A percentile compares a stretch with the other conserved stretches of the same genome.
Evolutionary conservation across 306 rosid species (phyloP).

Genomic region (Lathyrus aphaca): DNA sequence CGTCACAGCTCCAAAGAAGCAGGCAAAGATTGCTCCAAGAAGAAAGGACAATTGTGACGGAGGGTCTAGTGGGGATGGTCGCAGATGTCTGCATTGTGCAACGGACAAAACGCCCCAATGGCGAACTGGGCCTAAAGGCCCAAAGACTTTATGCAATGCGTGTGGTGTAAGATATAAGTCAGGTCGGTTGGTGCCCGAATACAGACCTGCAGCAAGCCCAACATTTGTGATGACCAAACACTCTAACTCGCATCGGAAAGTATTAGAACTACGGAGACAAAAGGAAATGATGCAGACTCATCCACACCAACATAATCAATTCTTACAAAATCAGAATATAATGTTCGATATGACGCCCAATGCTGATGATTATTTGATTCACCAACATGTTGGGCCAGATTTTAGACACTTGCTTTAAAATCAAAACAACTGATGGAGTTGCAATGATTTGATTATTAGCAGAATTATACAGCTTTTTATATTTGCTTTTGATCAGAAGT

Average conservation of each 20-base stretch:
- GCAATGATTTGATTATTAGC: conserved; percentile 31
- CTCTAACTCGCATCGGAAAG: conserved; percentile 90
- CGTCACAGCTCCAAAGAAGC: conserved; percentile 37
- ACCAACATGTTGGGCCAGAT: conserved; percentile 68
- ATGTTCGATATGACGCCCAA: conserved; percentile 59
- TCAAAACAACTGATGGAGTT: conserved; percentile 38
- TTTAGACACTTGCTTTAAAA: conserved; percentile 66
- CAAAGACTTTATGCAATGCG: conserved; percentile 74
- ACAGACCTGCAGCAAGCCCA: conserved; percentile 87
- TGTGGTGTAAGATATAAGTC: conserved; percentile 85
- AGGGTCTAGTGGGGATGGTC: conserved; percentile 45
- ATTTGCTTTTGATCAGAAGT: background rate
- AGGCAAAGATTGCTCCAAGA: conserved; percentile 31
- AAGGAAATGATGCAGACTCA: conserved; percentile 59
- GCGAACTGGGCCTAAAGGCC: conserved; percentile 86
- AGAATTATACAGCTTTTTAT: conserved; percentile 9
- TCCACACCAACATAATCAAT: conserved; percentile 46
- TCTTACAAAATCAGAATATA: conserved; percentile 48
- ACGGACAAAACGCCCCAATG: conserved; percentile 89
- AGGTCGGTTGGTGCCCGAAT: conserved; percentile 79
- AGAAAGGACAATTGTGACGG: conserved; percentile 51
- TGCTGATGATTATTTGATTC: conserved; percentile 74
- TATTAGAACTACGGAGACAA: conserved; percentile 84
- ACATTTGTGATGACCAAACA: conserved; percentile 77
- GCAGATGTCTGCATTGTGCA: conserved; percentile 75